Conservation (phyloP, 2,329 filamentous ascomycete genomes). For the Apiospora phragmitis region DNA sequence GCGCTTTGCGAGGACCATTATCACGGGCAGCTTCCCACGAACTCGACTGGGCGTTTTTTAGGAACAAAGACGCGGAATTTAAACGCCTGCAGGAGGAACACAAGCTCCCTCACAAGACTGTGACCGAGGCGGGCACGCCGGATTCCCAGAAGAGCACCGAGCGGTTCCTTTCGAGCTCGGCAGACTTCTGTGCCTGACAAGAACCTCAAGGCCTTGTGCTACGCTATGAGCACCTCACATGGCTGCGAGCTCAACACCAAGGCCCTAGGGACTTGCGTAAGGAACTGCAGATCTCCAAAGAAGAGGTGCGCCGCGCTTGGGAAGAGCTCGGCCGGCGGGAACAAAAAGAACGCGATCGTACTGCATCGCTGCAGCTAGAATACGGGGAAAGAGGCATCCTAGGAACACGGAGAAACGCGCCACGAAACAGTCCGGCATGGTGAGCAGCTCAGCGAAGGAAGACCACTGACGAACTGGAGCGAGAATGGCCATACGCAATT, state of each 20-base stretch:
- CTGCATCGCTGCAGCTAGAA: slow-evolving; percentile 76
- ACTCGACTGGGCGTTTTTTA: too few relatives aligned
- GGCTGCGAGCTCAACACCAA: too few relatives aligned
- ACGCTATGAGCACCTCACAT: too few relatives aligned
- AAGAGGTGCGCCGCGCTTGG: slow-evolving; percentile 94
- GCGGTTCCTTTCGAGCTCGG: too few relatives aligned
- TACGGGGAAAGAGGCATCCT: slow-evolving; percentile 41
- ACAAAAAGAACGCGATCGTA: slow-evolving; percentile 88
- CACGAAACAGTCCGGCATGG: slow-evolving; percentile 57
- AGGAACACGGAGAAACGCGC: slow-evolving; percentile 58
- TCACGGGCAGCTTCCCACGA: too few relatives aligned
- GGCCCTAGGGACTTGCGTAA: too few relatives aligned
- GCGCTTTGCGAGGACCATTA: too few relatives aligned
- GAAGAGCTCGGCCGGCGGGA: slow-evolving; percentile 93
- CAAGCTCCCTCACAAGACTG: not conserved
- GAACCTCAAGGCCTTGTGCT: not conserved
- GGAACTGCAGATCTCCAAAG: slow-evolving; percentile 91
- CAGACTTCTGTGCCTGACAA: not conserved
- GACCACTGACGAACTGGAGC: slow-evolving; percentile 61
- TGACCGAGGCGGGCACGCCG: slow-evolving; percentile 12
- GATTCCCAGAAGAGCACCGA: slow-evolving; percentile 13
- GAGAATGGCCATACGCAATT: slow-evolving; percentile 46
- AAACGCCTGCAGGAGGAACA: not conserved
- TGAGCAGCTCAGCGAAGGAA: slow-evolving; percentile 50
- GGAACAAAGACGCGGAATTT: too few relatives aligned